Base-by-base conservation (phyloP, 1,139 yeast species). In the Debaryomycetaceae sp. region DNA sequence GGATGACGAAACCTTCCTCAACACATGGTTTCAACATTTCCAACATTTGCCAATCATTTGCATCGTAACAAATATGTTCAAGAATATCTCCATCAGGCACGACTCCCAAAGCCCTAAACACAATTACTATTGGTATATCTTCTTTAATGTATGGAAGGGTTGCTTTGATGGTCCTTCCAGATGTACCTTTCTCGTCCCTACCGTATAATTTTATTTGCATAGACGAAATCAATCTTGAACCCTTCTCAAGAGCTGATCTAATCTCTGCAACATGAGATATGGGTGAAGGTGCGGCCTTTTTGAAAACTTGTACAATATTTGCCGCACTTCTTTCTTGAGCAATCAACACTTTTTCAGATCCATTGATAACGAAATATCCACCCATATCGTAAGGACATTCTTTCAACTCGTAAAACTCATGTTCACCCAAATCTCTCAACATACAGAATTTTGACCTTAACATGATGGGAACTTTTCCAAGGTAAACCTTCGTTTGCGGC, bases 341-440 rank as follows among this genome's bases (percentile, higher is more conserved):
- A 74, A 93, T 93, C 61, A 93, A 77, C 48, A 93, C 99, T 68
- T 93, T 93, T 68, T 93, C 99, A 24, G 97, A 90, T 58, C 99
- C 99, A 71, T 93, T 93, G 62, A 93, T 93, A 57, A 93, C 95
- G 63, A 93, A 93, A 68, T 93, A 93, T 51, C 99, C 99, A 66
- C 99, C 99, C 93, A 90, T 93, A 76, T 93, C 99, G 67, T 88
- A 93, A 30, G 99, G 99, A 71, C 99, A 93, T 70, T 93, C 99
- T 68, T 93, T 91, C 61, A 93, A 80, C 59, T 91, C 96, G 67
- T 90, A 93, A 60, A 91, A 81, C 66, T 93, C 99, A 55, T 88
- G 91, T 58, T 93, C 99, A n/a, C 89, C 84, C 55, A 93, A 79
- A 50, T 89, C 97, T 59, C 91, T 80, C 58, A 95, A 78, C 76